phyloP scores from a whole-genome alignment of 2,329 filamentous ascomycete genomes.

The Xylariaceae sp. region DNA sequence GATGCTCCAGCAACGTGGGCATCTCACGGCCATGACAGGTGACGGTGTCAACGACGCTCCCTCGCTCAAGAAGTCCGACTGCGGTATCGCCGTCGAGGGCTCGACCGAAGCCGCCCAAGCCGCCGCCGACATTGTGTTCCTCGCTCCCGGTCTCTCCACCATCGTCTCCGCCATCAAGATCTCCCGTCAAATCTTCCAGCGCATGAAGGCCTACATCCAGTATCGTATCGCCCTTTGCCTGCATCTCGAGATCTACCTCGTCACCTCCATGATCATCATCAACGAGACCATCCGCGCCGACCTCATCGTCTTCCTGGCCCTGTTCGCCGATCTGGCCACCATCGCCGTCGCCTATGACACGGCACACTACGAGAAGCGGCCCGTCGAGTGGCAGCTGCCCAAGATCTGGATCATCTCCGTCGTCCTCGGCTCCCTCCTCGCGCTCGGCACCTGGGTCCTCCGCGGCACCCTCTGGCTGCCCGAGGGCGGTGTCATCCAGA shows the following conservation, averaged over 20 bases:
- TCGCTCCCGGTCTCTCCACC: constrained; percentile 62
- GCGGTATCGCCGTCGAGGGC: constrained; percentile 66
- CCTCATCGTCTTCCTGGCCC: constrained; percentile 68
- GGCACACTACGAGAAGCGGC: constrained; percentile 64
- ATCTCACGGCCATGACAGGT: constrained; percentile 71
- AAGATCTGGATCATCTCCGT: constrained; percentile 72
- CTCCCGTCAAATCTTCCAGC: constrained; percentile 65
- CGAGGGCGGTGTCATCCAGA: constrained; percentile 67
- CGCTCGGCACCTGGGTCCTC: constrained; percentile 63
- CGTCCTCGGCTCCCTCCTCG: constrained; percentile 60
- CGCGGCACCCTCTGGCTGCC: constrained; percentile 61
- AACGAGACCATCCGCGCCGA: constrained; percentile 65
- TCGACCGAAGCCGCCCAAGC: constrained; percentile 63
- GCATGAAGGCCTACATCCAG: constrained; percentile 68
- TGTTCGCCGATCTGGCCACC: constrained; percentile 70
- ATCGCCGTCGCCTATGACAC: constrained; percentile 72
- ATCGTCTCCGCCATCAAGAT: constrained; percentile 66
- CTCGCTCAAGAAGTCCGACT: constrained; percentile 65
- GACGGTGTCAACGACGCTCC: constrained; percentile 67
- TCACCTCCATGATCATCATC: constrained; percentile 70
- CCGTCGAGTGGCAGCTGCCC: constrained; percentile 69
- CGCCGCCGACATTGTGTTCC: constrained; percentile 65
- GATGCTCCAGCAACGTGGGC: constrained; percentile 68
- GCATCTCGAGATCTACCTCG: constrained; percentile 66
- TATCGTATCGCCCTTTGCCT: constrained; percentile 67